Percentiles rank a stretch among this genome's conserved stretches.
Conservation (phyloP, 768 basidiomycete species). For the Tylopilus rubrobrunneus region DNA sequence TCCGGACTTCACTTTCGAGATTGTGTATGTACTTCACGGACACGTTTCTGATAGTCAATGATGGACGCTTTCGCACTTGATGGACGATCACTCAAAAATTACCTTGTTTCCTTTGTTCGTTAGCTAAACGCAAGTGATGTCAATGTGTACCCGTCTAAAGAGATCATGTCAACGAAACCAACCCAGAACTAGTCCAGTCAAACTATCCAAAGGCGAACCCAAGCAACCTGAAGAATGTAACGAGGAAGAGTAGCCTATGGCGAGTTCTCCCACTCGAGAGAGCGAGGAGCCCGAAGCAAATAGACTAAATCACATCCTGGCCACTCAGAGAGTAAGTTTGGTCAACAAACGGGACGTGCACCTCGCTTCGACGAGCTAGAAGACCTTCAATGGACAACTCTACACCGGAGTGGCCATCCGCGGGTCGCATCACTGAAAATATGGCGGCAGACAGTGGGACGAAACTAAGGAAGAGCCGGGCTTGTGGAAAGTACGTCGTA, state of each 20-base stretch:
- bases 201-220: background rate
- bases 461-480: slow-evolving; percentile 10
- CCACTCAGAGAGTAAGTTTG: too few species aligned
- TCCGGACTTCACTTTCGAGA: slow-evolving; percentile 12
- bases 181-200: background rate
- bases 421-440: slow-evolving; percentile 3
- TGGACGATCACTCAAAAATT: background rate
- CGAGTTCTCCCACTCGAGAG: background rate
- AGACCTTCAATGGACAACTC: background rate
- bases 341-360: background rate
- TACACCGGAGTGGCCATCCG: slow-evolving; percentile 1
- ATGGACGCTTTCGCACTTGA: slow-evolving; percentile 27
- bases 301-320: too few species aligned
- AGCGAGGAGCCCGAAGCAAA: background rate
- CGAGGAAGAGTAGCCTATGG: background rate
- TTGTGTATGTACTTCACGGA: slow-evolving; percentile 20
- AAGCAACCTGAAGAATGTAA: background rate
- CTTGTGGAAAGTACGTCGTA: slow-evolving; percentile 2
- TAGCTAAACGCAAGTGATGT: background rate
- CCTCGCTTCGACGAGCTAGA: background rate
- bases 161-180: background rate
- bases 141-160: background rate
- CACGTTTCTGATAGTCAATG: slow-evolving; percentile 22
- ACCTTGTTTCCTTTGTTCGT: background rate
- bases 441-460: slow-evolving; percentile 7